Base-by-base conservation (phyloP, 1,139 yeast genomes). In the Nakaseomyces uthaithaninus region DNA sequence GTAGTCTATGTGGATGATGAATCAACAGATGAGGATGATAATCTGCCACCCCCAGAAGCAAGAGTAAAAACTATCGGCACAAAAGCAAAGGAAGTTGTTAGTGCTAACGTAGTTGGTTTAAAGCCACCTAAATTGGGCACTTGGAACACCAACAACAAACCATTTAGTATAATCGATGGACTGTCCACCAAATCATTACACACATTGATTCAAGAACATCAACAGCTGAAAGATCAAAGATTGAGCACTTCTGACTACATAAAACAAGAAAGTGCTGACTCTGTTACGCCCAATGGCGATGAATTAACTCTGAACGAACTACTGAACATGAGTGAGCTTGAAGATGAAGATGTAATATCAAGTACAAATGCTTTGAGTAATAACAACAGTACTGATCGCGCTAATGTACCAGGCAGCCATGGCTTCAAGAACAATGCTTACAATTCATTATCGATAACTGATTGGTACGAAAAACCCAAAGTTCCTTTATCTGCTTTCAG, bases 101-200 rank as follows among this genome's bases (percentile, higher is more conserved):
- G 94, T 7, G 80, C 94, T 1, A 81, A 87, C 39, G 79, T 82
- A 6, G 80, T 84, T 22, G 89, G 89, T 42, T 78, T 89, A 46
- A 68, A 94, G 41, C 96, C 97, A 2, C 98, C 98, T 2, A 74
- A 85, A 19, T 67, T 91, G 44, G 97, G 96, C 0, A 81, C 95
- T 1, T 91, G 97, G 94, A 77, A 80, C 11, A 83, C 95, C 20
- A 84, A 79, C 45, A 74, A 75, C 39, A 79, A 85, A 52, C 96
- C 95, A 0, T 86, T 83, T 62, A 94, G 95, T 20, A 86, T 91
- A 44, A 89, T 91, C 52, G 97, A 91, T 59, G 97, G 98, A 4
- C 69, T 85, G 25, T 79, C 94, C 1, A 91, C 97, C 0, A 69
- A 95, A 42, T 80, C 94, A 2, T 67, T 87, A 42, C 63, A 71